Base-by-base conservation (phyloP, 495 filamentous ascomycete species). In the Neurospora sp. region DNA sequence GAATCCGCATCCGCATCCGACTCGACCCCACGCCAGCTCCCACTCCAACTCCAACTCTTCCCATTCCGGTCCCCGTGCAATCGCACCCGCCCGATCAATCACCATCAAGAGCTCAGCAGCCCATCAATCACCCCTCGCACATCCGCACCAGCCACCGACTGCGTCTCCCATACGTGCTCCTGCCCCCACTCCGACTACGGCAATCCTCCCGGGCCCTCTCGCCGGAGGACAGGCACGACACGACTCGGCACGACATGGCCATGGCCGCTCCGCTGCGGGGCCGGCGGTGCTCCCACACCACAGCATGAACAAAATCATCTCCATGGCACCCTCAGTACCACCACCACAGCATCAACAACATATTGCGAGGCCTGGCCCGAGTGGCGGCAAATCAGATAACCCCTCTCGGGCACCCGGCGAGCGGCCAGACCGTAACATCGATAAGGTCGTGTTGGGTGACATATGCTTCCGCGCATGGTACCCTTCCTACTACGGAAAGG, bases 401-500 rank as follows among this genome's bases (percentile, higher is more conserved):
- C 41, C 53, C 69, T 70, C 40, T 18, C n/a, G 46, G 35, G 68
- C 38, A n/a, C 18, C 69, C 31, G 48, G 68, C 68, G 44, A 44
- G 8, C 75, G 72, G 38, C 71, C 83, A 7, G 87, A 89, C 74
- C 88, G 89, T 71, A 92, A 91, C 78, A 87, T 94, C 73, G 88
- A 92, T 73, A 88, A 90, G 77, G 90, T 96, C 61, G 87, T 93
- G 69, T 83, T 96, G 70, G 93, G 93, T 4, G 87, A 91, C 75
- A 84, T 91, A 10, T 86, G 88, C 20, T 93, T 96, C 84, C 86
- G 87, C 69, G 88, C 93, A 6, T 94, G 91, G 90, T 94, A 93
- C 82, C 88, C 92, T 1, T 86, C 83, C 35, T 94, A 89, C 75
- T 94, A 94, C 77, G 91, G 90, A 0, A 92, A 94, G 74, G 92